These are phyloP conservation scores for Phytophthora pinifolia DNA, from an alignment of 352 stramenopile species.

Conservation along the genomic window DNA sequence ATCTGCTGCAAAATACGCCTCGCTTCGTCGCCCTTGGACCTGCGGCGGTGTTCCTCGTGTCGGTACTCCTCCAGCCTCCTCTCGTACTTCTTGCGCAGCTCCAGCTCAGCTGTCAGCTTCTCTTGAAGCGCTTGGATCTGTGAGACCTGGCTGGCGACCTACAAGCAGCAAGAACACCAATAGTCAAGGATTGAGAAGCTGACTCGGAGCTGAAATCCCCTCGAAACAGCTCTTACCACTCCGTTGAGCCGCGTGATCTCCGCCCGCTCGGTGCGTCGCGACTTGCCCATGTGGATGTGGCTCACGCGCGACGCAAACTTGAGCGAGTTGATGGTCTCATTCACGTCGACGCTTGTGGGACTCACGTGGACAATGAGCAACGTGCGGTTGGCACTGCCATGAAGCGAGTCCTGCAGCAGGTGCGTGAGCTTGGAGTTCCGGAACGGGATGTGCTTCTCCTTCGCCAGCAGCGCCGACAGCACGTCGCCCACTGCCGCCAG, in stretches of 20 bases:
- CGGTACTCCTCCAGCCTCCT: conserved; percentile 75
- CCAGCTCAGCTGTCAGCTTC: conserved; percentile 59
- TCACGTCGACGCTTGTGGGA: conserved; percentile 45
- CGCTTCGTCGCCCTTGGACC: conserved; percentile 49
- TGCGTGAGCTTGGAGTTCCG: conserved; percentile 88
- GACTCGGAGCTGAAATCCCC: not conserved
- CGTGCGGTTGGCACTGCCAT: conserved; percentile 39
- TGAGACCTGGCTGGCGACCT: conserved; percentile 63
- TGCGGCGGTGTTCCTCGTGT: conserved; percentile 56
- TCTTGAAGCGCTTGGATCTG: conserved; percentile 72
- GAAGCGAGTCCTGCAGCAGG: conserved; percentile 74
- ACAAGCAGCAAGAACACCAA: not conserved
- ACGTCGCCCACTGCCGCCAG: conserved; percentile 76
- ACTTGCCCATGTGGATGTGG: conserved; percentile 39
- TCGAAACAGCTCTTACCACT: conserved; percentile 38
- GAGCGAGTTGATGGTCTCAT: conserved; percentile 75
- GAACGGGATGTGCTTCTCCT: conserved; percentile 85
- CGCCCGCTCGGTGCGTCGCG: conserved; percentile 48
- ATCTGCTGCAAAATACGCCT: conserved; percentile 43
- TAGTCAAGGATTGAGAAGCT: not conserved
- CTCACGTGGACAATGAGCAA: conserved; percentile 74
- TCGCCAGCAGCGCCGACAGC: conserved; percentile 57
- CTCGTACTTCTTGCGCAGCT: conserved; percentile 77
- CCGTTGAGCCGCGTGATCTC: conserved; percentile 64
- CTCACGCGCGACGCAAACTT: conserved; percentile 74